phyloP scores from a whole-genome alignment of 371 early-diverging fungal species.

The Fennellomyces sp. region DNA sequence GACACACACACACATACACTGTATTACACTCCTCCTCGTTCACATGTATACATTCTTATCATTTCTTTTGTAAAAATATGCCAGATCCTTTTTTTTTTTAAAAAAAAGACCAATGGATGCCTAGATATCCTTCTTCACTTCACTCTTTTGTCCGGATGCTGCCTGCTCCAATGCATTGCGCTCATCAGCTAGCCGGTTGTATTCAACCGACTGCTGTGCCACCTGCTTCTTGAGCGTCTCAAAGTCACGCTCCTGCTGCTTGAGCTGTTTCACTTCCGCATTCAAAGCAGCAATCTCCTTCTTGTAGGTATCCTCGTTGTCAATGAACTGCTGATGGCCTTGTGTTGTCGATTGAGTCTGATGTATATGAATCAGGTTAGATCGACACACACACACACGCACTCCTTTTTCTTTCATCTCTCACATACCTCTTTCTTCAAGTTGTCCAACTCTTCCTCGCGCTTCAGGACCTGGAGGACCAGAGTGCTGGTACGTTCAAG shows the following conservation, averaged over 20 bases:
- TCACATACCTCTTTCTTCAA: conserved; percentile 59
- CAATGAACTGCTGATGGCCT: conserved; percentile 32
- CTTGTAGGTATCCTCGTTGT: conserved; percentile 36
- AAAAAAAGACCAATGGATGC: neutral
- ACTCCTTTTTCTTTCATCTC: neutral
- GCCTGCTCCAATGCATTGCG: conserved; percentile 60
- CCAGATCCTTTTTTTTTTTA: neutral
- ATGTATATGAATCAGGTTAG: neutral
- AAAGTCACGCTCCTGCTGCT: conserved; percentile 61
- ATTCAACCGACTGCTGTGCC: conserved; percentile 69
- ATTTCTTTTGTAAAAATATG: conserved; percentile 1
- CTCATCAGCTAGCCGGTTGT: conserved; percentile 75
- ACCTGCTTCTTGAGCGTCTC: conserved; percentile 82
- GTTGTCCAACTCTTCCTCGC: conserved; percentile 68
- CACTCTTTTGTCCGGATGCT: conserved; percentile 11
- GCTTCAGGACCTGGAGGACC: conserved; percentile 68
- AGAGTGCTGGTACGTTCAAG: conserved; percentile 77
- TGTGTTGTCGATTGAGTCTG: conserved; percentile 20
- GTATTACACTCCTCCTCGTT: neutral
- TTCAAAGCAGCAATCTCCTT: conserved; percentile 30
- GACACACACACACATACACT: too few species aligned
- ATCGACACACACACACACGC: neutral
- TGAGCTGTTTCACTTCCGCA: conserved; percentile 54
- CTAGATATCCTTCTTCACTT: conserved; percentile 26
- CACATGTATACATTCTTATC: conserved; percentile 4